These are phyloP conservation scores for Brasilioporus rufonigricans DNA, from an alignment of 768 basidiomycete genomes.

Conservation along the genomic window DNA sequence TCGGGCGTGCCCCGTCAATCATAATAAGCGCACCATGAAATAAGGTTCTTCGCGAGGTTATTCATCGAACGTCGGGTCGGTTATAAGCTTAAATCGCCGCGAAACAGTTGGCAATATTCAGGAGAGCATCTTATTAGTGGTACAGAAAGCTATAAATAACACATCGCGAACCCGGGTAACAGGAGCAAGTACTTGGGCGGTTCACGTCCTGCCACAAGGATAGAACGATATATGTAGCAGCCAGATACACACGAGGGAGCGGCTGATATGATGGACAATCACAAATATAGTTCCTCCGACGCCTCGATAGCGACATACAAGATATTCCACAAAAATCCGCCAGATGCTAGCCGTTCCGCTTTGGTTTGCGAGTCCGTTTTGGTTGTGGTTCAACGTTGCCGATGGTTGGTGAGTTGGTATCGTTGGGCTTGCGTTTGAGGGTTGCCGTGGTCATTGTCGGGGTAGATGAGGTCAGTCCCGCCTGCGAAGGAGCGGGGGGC, in stretches of 20 bases:
- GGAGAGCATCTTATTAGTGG: constrained; percentile 29
- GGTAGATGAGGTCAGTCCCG: constrained; percentile 44
- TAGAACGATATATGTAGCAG: constrained; percentile 32
- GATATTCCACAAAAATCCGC: constrained; percentile 33
- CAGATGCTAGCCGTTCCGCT: constrained; percentile 47
- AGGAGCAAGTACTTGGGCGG: constrained; percentile 8
- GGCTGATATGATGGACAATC: constrained; percentile 22
- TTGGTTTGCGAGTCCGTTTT: constrained; percentile 55
- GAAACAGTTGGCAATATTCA: constrained; percentile 17
- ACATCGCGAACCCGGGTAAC: constrained; percentile 30
- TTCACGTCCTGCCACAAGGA: constrained; percentile 25
- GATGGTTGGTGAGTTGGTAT: constrained; percentile 51
- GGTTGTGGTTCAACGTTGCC: constrained; percentile 46
- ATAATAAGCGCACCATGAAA: not conserved
- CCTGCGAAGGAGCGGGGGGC: constrained; percentile 39
- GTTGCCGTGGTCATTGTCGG: constrained; percentile 47
- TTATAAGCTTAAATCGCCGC: constrained; percentile 2
- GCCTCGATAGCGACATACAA: constrained; percentile 29
- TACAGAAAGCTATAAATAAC: constrained; percentile 39
- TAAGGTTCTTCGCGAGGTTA: constrained; percentile 18
- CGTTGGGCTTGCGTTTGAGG: constrained; percentile 53
- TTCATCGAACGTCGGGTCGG: constrained; percentile 6
- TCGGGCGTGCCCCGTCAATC: not conserved
- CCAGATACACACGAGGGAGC: constrained; percentile 12
- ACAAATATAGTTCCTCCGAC: constrained; percentile 32